Base-by-base conservation (phyloP, 2,329 filamentous ascomycete species). In the Pseudogymnoascus sp. region DNA sequence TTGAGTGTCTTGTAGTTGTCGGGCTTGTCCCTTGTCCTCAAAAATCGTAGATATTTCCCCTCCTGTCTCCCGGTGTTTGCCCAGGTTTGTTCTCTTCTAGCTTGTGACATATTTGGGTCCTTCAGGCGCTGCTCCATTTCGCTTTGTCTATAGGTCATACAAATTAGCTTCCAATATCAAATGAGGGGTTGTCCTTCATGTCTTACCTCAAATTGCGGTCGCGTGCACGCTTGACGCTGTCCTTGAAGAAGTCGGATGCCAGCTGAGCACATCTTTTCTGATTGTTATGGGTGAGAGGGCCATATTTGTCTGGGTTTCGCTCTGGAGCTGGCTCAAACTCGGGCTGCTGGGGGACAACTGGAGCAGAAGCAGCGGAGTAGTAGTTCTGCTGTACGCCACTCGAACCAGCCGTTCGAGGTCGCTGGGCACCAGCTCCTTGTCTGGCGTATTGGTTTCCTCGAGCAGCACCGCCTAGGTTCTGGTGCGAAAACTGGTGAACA, bases 1-100 rank as follows among this genome's bases (percentile, higher is more conserved):
- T 98, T 98, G 77, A 98, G 84, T 1, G 93, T 98, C 68, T 87
- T 86, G 82, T 98, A 99, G 79, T 98, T 98, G 70, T 93, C 88
- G 10, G 93, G 92, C 77, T 89, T 89, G 75, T 98, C 93, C 77
- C 92, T 93, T 64, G 93, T 97, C 64, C 93, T 88, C 72, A 98
- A 81, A 81, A 98, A 97, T 41, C 93, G 91, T 68, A 99, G 81
- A 77, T 96, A 98, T 72, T 92, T 90, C 61, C 90, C 92, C 77
- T 98, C 93, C 72, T 93, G 92, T 72, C 90, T 89, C 64, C 92
- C 90, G 69, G 92, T 89, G 67, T 87, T 90, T 67, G 90, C 89
- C 80, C 90, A 91, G 72, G 96, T 90, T 76, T 92, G 88, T 74
- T 91, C 88, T 76, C 93, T 93, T 73, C 91, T 85, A 36, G 86